Evolutionary conservation across 2,329 filamentous ascomycete genomes (phyloP), one percentile per base, ranked within the genome.

Genomic region (Boeremia lycopersici): DNA sequence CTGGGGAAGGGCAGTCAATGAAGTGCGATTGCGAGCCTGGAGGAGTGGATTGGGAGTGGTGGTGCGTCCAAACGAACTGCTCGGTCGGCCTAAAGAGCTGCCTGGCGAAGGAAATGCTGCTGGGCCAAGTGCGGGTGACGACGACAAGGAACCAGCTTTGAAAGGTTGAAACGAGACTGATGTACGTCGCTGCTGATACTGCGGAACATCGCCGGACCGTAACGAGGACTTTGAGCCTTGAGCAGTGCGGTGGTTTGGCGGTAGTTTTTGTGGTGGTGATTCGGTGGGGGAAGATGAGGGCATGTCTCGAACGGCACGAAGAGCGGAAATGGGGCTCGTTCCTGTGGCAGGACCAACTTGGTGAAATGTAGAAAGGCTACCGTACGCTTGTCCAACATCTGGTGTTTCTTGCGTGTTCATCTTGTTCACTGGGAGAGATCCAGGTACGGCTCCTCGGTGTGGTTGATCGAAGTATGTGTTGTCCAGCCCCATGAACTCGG

Each of bases 81-180:
- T 56, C 17, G 67, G 69, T n/a, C 67, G 59, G 6, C 65, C 61
- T 8, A 67, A 53, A 10, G 63, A 63, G 34, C 63, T 67, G 36
- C 64, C 50, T 12, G 67, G 84, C 7, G 83, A 86, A 6, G 78
- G 77, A n/a, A 79, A 79, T 35, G 82, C 76, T 35, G 80, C 77
- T 4, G 79, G 59, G n/a, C 69, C 76, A 28, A 79, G 76, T n/a
- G 82, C 80, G 15, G 93, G 93, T 4, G 93, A 97, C 4, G 90
- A 91, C 2, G 93, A 96, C n/a, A 98, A 80, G 1, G 93, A 96
- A 10, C 93, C 93, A 12, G 93, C 91, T 76, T 99, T 99, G 80
- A 99, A 99, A 0, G 93, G 93, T 65, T 96, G 91, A 67, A 97
- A 96, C 0, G 91, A 96, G 19, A 96, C 85, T 0, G 91, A 97